Conservation (phyloP, 106 monocot species). For the Dendrobium catenatum region DNA sequence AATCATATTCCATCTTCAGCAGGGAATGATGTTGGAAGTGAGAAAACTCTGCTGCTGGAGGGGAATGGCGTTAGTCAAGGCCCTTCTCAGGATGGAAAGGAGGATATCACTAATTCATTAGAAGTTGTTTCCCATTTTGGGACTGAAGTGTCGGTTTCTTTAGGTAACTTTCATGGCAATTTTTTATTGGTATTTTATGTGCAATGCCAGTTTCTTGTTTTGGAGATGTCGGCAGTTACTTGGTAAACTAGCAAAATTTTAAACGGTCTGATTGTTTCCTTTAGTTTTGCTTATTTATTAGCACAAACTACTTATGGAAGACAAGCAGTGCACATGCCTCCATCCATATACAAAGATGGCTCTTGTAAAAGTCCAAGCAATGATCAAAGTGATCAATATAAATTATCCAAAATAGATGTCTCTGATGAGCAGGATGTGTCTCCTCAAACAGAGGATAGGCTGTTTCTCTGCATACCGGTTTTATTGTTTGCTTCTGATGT, state of each 20-base stretch:
- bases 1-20: not conserved
- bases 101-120: not conserved
- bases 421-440: not conserved
- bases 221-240: not conserved
- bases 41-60: not conserved
- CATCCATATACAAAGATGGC: not conserved
- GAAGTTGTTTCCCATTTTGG: not conserved
- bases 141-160: not conserved
- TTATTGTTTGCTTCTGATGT: not conserved
- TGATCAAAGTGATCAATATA: not conserved
- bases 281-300: not conserved
- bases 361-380: not conserved
- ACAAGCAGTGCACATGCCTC: not conserved
- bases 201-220: not conserved
- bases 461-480: not conserved
- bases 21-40: conserved; percentile 5
- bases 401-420: not conserved
- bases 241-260: not conserved
- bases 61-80: not conserved
- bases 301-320: not conserved
- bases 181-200: not conserved
- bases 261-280: not conserved
- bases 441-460: not conserved
- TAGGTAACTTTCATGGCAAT: not conserved
- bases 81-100: not conserved